phyloP scores from a whole-genome alignment of 306 rosid genomes.

The Rosa chinensis region DNA sequence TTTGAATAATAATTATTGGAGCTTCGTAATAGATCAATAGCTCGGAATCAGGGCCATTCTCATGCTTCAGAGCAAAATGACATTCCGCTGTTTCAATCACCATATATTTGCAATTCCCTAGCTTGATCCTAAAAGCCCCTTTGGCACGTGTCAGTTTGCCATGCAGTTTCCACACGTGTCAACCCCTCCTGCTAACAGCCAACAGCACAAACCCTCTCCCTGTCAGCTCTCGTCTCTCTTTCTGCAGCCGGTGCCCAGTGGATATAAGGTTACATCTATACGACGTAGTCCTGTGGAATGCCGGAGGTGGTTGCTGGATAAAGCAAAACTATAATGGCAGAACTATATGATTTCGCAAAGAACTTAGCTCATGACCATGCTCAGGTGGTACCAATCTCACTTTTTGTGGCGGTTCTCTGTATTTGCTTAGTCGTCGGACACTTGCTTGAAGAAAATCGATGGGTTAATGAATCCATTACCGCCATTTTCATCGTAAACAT shows the following conservation, averaged over 20 bases:
- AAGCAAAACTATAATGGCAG: constrained; percentile 8
- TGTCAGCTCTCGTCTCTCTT: neutral
- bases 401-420: constrained; percentile 79
- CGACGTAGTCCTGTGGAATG: neutral
- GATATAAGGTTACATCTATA: neutral
- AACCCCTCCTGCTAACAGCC: neutral
- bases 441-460: constrained; percentile 68
- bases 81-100: neutral
- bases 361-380: constrained; percentile 57
- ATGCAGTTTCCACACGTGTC: constrained; percentile 25
- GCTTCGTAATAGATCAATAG: neutral
- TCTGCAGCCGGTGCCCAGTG: neutral
- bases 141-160: constrained; percentile 15
- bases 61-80: too few relatives aligned
- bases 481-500: constrained; percentile 66
- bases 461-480: constrained; percentile 87
- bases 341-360: constrained; percentile 4
- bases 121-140: neutral
- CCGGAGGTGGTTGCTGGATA: neutral
- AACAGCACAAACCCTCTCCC: neutral
- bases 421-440: constrained; percentile 71
- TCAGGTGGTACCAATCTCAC: constrained; percentile 60
- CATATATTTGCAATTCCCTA: too few relatives aligned
- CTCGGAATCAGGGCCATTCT: too few relatives aligned
- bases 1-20: too few relatives aligned